A percentile compares a stretch with the other conserved stretches of the same genome.
These are phyloP conservation scores for Erodium texanum DNA, from an alignment of 441 rosid species.

Conservation along the genomic window DNA sequence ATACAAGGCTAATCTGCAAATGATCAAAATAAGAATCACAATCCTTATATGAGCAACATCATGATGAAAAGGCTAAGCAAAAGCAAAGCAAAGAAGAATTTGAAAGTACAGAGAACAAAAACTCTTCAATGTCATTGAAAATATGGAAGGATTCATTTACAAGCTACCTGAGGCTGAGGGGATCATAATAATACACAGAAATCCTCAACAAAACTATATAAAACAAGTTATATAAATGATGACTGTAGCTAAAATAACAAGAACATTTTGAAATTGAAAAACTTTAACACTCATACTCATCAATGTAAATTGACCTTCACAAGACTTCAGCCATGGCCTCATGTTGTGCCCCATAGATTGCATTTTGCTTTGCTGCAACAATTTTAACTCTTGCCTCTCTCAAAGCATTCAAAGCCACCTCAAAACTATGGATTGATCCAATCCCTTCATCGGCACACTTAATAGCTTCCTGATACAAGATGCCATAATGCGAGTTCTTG, in stretches of 20 bases:
- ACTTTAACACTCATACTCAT: neutral
- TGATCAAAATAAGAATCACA: neutral
- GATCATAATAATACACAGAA: neutral
- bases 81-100: neutral
- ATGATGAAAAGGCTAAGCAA: neutral
- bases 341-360: conserved; percentile 13
- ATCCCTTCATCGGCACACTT: conserved; percentile 28
- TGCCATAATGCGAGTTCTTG: conserved; percentile 26
- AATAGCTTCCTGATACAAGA: conserved; percentile 31
- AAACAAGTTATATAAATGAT: neutral
- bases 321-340: conserved; percentile 5
- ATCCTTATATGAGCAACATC: neutral
- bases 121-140: neutral
- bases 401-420: conserved; percentile 21
- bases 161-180: neutral
- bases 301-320: neutral
- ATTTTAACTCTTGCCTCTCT: conserved; percentile 27
- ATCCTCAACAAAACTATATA: neutral
- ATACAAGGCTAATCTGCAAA: neutral
- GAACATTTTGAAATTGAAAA: neutral
- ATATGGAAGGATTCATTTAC: neutral
- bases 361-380: conserved; percentile 21
- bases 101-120: neutral
- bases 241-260: neutral
- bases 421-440: conserved; percentile 23